Conservation (phyloP, 768 basidiomycete genomes). For the Strobilomyces echinocephalus region DNA sequence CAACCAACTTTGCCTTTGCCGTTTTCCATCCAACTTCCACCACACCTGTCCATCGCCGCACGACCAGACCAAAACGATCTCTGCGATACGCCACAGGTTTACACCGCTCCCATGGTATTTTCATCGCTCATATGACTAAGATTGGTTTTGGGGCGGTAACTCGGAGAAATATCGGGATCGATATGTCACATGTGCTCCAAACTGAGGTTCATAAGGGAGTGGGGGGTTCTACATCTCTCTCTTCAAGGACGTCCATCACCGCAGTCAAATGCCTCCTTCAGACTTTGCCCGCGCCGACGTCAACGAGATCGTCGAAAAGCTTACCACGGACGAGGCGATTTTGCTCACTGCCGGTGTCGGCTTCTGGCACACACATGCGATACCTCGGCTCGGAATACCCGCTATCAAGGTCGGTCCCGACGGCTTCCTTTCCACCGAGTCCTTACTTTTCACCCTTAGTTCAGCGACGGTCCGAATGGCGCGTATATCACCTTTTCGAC, state of each 20-base stretch:
- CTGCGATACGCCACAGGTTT: too few relatives aligned
- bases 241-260: constrained; percentile 2
- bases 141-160: neutral
- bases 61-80: too few relatives aligned
- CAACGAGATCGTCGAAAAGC: constrained; percentile 53
- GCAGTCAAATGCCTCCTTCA: constrained; percentile 52
- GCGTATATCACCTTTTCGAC: constrained; percentile 13
- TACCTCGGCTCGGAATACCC: constrained; percentile 66
- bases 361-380: constrained; percentile 68
- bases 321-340: constrained; percentile 74
- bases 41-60: too few relatives aligned
- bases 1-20: too few relatives aligned
- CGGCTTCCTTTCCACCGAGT: constrained; percentile 1
- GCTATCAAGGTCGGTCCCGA: constrained; percentile 50
- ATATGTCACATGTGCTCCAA: constrained; percentile 19
- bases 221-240: too few relatives aligned
- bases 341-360: constrained; percentile 68
- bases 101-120: neutral
- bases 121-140: neutral
- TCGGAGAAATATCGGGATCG: constrained; percentile 13
- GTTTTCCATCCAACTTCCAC: too few relatives aligned
- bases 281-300: constrained; percentile 65
- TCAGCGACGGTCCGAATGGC: constrained; percentile 81
- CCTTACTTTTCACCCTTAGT: constrained; percentile 33
- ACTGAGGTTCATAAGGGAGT: constrained; percentile 4